These are phyloP conservation scores for Omphalotus guepiniiformis DNA, from an alignment of 768 basidiomycete genomes.

Conservation along the genomic window DNA sequence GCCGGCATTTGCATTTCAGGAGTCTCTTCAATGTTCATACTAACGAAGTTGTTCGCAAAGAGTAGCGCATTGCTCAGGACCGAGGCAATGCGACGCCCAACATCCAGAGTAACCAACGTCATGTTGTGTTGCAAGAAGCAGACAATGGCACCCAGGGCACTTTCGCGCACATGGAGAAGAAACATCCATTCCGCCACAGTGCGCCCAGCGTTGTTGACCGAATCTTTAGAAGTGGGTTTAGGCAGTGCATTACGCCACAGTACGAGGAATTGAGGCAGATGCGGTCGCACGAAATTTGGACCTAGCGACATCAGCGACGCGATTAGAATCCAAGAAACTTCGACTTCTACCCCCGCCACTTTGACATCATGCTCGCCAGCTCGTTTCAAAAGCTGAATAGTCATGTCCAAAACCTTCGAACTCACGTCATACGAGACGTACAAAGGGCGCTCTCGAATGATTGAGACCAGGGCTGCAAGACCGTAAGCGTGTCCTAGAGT, in stretches of 20 bases:
- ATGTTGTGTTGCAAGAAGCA: slow-evolving; percentile 84
- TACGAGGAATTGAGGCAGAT: slow-evolving; percentile 90
- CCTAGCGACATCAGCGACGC: slow-evolving; percentile 89
- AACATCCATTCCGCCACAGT: slow-evolving; percentile 85
- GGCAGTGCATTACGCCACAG: slow-evolving; percentile 97
- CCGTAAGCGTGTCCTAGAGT: slow-evolving; percentile 88
- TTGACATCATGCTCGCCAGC: slow-evolving; percentile 88
- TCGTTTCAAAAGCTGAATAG: slow-evolving; percentile 84
- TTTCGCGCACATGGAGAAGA: slow-evolving; percentile 85
- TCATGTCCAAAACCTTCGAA: slow-evolving; percentile 86
- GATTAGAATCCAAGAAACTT: slow-evolving; percentile 92
- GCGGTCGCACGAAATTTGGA: slow-evolving; percentile 88
- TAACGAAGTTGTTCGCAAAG: slow-evolving; percentile 82
- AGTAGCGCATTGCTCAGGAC: slow-evolving; percentile 86
- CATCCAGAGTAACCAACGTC: slow-evolving; percentile 82
- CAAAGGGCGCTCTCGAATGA: slow-evolving; percentile 82
- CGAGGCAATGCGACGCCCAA: slow-evolving; percentile 82
- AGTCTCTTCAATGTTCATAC: slow-evolving; percentile 64
- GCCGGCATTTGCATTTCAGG: slow-evolving; percentile 34
- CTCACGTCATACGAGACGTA: slow-evolving; percentile 95
- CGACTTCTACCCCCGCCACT: slow-evolving; percentile 78
- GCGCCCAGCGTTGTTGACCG: slow-evolving; percentile 51
- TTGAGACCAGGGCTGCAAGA: slow-evolving; percentile 79
- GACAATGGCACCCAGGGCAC: slow-evolving; percentile 82
- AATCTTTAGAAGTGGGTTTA: slow-evolving; percentile 89